phyloP scores from a whole-genome alignment of 2,329 filamentous ascomycete species.

The Curvularia spicifera region DNA sequence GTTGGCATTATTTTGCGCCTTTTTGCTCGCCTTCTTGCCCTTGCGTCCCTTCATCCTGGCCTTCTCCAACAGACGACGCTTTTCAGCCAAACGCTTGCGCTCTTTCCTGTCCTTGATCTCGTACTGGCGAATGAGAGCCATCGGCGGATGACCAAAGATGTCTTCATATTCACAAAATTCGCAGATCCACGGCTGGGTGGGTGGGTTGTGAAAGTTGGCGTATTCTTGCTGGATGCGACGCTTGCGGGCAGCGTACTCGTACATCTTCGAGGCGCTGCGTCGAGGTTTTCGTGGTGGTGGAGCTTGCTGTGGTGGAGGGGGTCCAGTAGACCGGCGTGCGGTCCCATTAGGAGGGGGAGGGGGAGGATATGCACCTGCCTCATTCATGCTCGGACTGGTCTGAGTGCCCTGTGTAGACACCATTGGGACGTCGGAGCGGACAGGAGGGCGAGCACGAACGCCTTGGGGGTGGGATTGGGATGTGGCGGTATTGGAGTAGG shows the following conservation, averaged over 20 bases:
- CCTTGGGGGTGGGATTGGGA: slow-evolving; percentile 27
- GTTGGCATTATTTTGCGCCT: slow-evolving; percentile 48
- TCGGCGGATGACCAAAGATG: slow-evolving; percentile 88
- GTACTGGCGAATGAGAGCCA: slow-evolving; percentile 85
- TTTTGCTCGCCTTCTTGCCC: slow-evolving; percentile 80
- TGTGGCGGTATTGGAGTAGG: slow-evolving; percentile 36
- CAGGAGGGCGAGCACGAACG: slow-evolving; percentile 38
- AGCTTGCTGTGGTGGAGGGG: slow-evolving; percentile 51
- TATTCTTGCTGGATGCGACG: slow-evolving; percentile 79
- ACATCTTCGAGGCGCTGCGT: slow-evolving; percentile 70
- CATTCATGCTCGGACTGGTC: slow-evolving; percentile 60
- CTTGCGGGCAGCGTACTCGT: slow-evolving; percentile 75
- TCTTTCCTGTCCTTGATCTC: slow-evolving; percentile 91
- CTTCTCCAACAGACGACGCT: slow-evolving; percentile 83
- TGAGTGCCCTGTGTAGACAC: slow-evolving; percentile 63
- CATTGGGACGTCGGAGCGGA: slow-evolving; percentile 45
- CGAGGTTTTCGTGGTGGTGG: slow-evolving; percentile 67
- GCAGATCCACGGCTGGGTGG: slow-evolving; percentile 91
- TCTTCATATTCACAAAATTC: slow-evolving; percentile 98
- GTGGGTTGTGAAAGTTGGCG: slow-evolving; percentile 76
- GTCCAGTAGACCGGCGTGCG: slow-evolving; percentile 46
- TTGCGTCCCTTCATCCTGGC: slow-evolving; percentile 93
- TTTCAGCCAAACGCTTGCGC: slow-evolving; percentile 84
- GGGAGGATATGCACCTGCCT: slow-evolving; percentile 31
- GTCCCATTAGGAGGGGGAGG: slow-evolving; percentile 36